Conservation (phyloP, 495 filamentous ascomycete species). For the Xylaria grammica region DNA sequence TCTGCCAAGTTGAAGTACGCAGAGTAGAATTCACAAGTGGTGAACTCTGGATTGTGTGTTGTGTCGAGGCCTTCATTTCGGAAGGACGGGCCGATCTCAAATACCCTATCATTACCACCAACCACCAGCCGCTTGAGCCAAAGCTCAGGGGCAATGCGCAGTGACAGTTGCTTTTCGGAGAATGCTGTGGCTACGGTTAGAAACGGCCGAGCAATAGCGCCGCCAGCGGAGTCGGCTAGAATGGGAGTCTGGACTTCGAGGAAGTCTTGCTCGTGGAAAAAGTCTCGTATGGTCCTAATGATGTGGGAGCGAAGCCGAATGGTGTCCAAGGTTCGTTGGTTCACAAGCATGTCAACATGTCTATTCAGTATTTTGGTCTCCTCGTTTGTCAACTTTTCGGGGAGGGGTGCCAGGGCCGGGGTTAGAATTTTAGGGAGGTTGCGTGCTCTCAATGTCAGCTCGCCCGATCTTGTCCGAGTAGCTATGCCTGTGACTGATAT, state of each 20-base stretch:
- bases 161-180: constrained; percentile 66
- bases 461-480: constrained; percentile 71
- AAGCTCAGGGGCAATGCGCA: constrained; percentile 90
- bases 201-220: constrained; percentile 87
- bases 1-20: constrained; percentile 80
- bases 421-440: constrained; percentile 72
- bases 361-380: constrained; percentile 69
- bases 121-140: constrained; percentile 93
- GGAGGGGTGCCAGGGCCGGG: constrained; percentile 77
- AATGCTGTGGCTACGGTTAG: constrained; percentile 75
- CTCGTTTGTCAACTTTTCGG: constrained; percentile 64
- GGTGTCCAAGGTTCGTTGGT: constrained; percentile 66
- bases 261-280: constrained; percentile 72
- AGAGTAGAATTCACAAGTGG: constrained; percentile 94
- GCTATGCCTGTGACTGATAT: constrained; percentile 68
- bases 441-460: constrained; percentile 74
- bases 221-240: constrained; percentile 74
- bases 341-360: constrained; percentile 83
- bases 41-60: constrained; percentile 96
- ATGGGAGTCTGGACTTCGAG: constrained; percentile 91
- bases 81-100: constrained; percentile 92
- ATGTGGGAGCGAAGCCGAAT: constrained; percentile 76
- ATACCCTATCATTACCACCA: constrained; percentile 86
- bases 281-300: constrained; percentile 73
- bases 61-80: constrained; percentile 94